Percentiles rank a stretch among this genome's conserved stretches.
Conservation (phyloP, 305 asterid genomes). For the Ilex paraguariensis region DNA sequence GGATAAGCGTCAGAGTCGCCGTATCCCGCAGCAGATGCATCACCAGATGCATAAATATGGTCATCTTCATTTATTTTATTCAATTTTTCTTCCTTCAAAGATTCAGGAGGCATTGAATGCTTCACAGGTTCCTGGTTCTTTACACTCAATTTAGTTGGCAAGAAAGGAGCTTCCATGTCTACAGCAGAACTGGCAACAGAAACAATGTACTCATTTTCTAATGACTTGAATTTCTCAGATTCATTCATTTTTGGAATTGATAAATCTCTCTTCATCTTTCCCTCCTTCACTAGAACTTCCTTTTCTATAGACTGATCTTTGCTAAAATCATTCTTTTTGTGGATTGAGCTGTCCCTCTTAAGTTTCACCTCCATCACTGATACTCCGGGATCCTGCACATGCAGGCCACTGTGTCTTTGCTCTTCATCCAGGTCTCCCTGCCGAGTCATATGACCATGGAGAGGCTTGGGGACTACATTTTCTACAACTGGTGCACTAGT, state of each 20-base stretch:
- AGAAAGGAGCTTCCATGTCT: conserved; percentile 27
- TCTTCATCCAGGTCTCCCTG: conserved; percentile 31
- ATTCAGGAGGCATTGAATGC: conserved; percentile 31
- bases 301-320: conserved; percentile 38
- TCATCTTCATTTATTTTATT: conserved; percentile 34
- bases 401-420: conserved; percentile 32
- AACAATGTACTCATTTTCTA: conserved; percentile 37
- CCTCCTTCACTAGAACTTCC: conserved; percentile 39
- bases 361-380: conserved; percentile 31
- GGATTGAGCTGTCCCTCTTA: conserved; percentile 31
- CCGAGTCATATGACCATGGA: conserved; percentile 32
- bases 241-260: conserved; percentile 41
- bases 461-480: conserved; percentile 34
- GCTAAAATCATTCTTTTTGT: conserved; percentile 38
- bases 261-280: conserved; percentile 45
- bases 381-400: conserved; percentile 29
- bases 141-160: conserved; percentile 33
- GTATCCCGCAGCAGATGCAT: conserved; percentile 31
- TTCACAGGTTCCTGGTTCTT: conserved; percentile 34
- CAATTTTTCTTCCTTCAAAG: conserved; percentile 34
- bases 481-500: conserved; percentile 37
- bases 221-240: conserved; percentile 30
- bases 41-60: conserved; percentile 29
- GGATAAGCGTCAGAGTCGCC: conserved; percentile 35
- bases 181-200: conserved; percentile 28